phyloP scores from a whole-genome alignment of 768 basidiomycete species.

The Cubamyces sp. region DNA sequence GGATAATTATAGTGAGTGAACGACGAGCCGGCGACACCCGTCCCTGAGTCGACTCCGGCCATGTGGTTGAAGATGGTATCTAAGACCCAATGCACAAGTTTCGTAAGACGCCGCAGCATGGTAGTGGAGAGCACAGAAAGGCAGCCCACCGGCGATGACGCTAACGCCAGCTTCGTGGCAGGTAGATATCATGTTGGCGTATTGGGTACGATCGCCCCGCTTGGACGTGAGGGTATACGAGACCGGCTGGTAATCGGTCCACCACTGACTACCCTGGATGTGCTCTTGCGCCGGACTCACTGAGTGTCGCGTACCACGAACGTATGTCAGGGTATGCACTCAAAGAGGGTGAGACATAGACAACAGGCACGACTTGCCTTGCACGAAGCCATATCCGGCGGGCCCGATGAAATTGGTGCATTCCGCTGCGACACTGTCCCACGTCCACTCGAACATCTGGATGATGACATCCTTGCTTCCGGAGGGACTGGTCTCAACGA shows the following conservation, averaged over 20 bases:
- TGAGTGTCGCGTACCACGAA: slow-evolving; percentile 12
- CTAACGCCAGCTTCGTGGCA: slow-evolving; percentile 45
- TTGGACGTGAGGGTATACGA: slow-evolving; percentile 70
- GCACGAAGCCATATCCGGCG: slow-evolving; percentile 70
- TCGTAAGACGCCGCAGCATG: slow-evolving; percentile 25
- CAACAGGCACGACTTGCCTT: slow-evolving; percentile 43
- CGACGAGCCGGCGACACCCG: slow-evolving; percentile 51
- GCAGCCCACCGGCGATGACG: slow-evolving; percentile 41
- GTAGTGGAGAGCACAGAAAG: not conserved
- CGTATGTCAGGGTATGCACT: not conserved
- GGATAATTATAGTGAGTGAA: slow-evolving; percentile 55
- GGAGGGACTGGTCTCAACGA: slow-evolving; percentile 6
- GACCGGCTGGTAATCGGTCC: slow-evolving; percentile 75
- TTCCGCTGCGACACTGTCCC: slow-evolving; percentile 58
- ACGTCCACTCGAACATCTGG: slow-evolving; percentile 73
- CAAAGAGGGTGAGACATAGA: not conserved
- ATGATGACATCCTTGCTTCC: slow-evolving; percentile 51
- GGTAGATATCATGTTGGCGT: slow-evolving; percentile 42
- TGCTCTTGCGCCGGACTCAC: slow-evolving; percentile 62
- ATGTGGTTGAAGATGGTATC: slow-evolving; percentile 71
- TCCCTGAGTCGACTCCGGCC: slow-evolving; percentile 52
- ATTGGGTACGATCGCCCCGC: slow-evolving; percentile 61
- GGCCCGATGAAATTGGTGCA: slow-evolving; percentile 70
- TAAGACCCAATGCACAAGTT: slow-evolving; percentile 30
- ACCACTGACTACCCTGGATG: slow-evolving; percentile 63